A percentile compares a stretch with the other conserved stretches of the same genome.
Conservation (phyloP, 306 rosid species). For the Casuarina cunninghamiana region DNA sequence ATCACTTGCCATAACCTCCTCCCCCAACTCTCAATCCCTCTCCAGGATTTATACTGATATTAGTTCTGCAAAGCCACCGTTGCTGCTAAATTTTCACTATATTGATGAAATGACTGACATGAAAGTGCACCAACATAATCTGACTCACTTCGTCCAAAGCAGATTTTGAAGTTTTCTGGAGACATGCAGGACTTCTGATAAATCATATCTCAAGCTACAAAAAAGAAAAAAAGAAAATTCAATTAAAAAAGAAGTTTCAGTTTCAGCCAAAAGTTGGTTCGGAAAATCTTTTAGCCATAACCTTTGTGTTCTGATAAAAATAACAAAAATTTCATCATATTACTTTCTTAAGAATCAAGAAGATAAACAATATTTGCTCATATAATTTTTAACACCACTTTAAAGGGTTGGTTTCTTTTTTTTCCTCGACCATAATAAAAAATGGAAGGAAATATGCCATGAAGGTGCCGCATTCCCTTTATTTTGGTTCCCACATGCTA, state of each 20-base stretch:
- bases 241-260: background rate
- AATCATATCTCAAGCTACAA: slow-evolving; percentile 1
- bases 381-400: background rate
- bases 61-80: slow-evolving; percentile 18
- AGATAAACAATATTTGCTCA: background rate
- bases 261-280: slow-evolving; percentile 6
- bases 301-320: background rate
- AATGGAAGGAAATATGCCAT: background rate
- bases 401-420: background rate
- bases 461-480: background rate
- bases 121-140: background rate
- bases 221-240: background rate
- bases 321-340: background rate
- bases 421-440: background rate
- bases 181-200: slow-evolving; percentile 14
- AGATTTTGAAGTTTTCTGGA: background rate
- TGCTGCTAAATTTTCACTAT: slow-evolving; percentile 1
- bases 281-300: background rate
- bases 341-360: background rate
- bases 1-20: slow-evolving; percentile 66
- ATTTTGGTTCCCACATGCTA: background rate
- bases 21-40: slow-evolving; percentile 28
- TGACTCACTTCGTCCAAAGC: background rate
- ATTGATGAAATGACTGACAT: background rate
- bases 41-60: slow-evolving; percentile 21